These are phyloP conservation scores for Penicillium alfredii DNA, from an alignment of 495 filamentous ascomycete species.

Conservation along the genomic window DNA sequence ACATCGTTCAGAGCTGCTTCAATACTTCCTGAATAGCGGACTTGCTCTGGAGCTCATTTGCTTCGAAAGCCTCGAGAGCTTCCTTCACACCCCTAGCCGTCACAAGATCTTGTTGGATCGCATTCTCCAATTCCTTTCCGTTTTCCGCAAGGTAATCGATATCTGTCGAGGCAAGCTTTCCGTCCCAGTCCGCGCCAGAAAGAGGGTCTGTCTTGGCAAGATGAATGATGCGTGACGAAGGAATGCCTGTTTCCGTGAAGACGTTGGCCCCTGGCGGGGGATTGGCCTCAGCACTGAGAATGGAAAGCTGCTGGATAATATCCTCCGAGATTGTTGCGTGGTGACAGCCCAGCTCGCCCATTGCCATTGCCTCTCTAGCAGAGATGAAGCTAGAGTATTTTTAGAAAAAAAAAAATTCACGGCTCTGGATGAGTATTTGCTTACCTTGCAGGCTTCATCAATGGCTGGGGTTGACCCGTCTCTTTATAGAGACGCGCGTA, in stretches of 20 bases:
- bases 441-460: conserved; percentile 37
- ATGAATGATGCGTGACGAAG: conserved; percentile 4
- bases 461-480: conserved; percentile 36
- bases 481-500: conserved; percentile 33
- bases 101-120: conserved; percentile 16
- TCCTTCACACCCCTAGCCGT: conserved; percentile 13
- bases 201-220: conserved; percentile 15
- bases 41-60: conserved; percentile 16
- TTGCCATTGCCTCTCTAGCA: conserved; percentile 16
- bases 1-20: conserved; percentile 4
- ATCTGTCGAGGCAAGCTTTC: conserved; percentile 15
- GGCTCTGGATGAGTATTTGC: too few species aligned
- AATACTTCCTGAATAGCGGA: conserved; percentile 16
- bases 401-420: too few species aligned
- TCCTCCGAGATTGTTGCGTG: conserved; percentile 15
- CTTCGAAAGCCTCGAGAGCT: conserved; percentile 17
- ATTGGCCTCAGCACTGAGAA: conserved; percentile 14
- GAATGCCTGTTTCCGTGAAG: background rate
- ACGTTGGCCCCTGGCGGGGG: background rate
- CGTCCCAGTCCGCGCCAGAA: conserved; percentile 17
- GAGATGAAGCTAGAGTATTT: conserved; percentile 10
- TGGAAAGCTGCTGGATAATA: conserved; percentile 13
- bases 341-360: conserved; percentile 17
- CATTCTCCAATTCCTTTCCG: conserved; percentile 15
- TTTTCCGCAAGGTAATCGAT: conserved; percentile 22